phyloP scores from a whole-genome alignment of 2,329 filamentous ascomycete species.

The Akanthomyces lecanii region DNA sequence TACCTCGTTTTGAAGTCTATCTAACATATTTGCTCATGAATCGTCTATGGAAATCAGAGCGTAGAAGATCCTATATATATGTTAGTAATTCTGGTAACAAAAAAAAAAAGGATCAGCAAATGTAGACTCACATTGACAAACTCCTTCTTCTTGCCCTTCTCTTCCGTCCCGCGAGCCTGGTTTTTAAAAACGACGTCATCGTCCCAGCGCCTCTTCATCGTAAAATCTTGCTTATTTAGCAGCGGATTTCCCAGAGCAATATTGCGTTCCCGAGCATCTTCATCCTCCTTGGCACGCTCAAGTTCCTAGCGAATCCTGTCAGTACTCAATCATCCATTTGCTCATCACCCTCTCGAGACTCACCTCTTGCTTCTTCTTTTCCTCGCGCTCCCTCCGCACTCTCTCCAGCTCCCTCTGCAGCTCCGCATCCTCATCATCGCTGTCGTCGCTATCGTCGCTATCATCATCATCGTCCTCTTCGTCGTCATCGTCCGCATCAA shows the following conservation, averaged over 20 bases:
- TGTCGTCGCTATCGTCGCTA: conserved; percentile 44
- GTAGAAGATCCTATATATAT: conserved; percentile 64
- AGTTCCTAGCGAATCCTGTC: conserved; percentile 54
- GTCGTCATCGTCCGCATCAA: conserved; percentile 68
- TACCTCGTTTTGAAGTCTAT: conserved; percentile 29
- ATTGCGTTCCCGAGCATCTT: conserved; percentile 79
- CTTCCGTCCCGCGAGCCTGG: conserved; percentile 90
- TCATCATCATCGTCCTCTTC: conserved; percentile 52
- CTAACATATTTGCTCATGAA: conserved; percentile 78
- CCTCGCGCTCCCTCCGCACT: conserved; percentile 71
- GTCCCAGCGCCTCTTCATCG: conserved; percentile 90
- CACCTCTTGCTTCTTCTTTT: conserved; percentile 38
- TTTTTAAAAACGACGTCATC: conserved; percentile 99
- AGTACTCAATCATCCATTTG: background rate
- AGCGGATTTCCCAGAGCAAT: conserved; percentile 91
- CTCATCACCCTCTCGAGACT: background rate
- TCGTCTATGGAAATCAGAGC: conserved; percentile 94
- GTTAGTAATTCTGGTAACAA: conserved; percentile 24
- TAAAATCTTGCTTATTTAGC: conserved; percentile 83
- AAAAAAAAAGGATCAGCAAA: background rate
- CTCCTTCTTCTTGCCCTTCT: conserved; percentile 82
- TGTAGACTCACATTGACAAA: conserved; percentile 79
- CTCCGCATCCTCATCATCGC: conserved; percentile 61
- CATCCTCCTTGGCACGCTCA: conserved; percentile 73
- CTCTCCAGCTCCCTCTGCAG: conserved; percentile 91